Conservation (phyloP, 257 asterid species). For the Nyctanthes arbortristis region DNA sequence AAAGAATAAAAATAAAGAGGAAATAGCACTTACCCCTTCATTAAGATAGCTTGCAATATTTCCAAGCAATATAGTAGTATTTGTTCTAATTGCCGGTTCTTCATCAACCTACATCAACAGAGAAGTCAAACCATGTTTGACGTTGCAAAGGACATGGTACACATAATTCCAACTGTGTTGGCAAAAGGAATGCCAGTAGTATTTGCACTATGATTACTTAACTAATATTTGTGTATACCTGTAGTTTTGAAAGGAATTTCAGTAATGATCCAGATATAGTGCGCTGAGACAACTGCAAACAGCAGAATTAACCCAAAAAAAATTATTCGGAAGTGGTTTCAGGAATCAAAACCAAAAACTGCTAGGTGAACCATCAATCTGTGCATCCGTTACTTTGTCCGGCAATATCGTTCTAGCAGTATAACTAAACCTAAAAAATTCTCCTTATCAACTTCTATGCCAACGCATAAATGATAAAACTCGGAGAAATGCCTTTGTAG, state of each 20-base stretch:
- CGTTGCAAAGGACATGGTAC: not conserved
- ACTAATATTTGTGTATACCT: slow-evolving; percentile 47
- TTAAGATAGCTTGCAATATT: slow-evolving; percentile 91
- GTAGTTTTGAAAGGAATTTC: slow-evolving; percentile 95
- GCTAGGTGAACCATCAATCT: slow-evolving; percentile 22
- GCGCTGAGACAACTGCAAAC: slow-evolving; percentile 91
- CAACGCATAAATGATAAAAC: not conserved
- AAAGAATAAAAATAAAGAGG: slow-evolving; percentile 19
- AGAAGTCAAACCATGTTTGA: slow-evolving; percentile 16
- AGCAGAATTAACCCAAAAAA: slow-evolving; percentile 13
- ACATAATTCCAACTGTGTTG: not conserved
- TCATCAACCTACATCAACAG: slow-evolving; percentile 78
- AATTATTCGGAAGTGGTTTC: slow-evolving; percentile 10
- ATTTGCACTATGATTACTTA: slow-evolving; percentile 14
- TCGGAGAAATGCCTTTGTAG: slow-evolving; percentile 17
- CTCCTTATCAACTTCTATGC: slow-evolving; percentile 4
- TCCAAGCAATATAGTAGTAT: slow-evolving; percentile 97
- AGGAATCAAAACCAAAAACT: slow-evolving; percentile 12
- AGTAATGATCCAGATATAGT: slow-evolving; percentile 84
- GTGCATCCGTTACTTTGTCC: slow-evolving; percentile 19
- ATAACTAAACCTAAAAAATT: not conserved
- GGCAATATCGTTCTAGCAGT: slow-evolving; percentile 12
- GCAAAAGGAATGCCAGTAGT: slow-evolving; percentile 19
- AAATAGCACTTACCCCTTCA: slow-evolving; percentile 79
- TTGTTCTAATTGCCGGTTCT: slow-evolving; percentile 97